Conservation (phyloP, 2,329 filamentous ascomycete species). For the Ophiostoma tasmaniense region DNA sequence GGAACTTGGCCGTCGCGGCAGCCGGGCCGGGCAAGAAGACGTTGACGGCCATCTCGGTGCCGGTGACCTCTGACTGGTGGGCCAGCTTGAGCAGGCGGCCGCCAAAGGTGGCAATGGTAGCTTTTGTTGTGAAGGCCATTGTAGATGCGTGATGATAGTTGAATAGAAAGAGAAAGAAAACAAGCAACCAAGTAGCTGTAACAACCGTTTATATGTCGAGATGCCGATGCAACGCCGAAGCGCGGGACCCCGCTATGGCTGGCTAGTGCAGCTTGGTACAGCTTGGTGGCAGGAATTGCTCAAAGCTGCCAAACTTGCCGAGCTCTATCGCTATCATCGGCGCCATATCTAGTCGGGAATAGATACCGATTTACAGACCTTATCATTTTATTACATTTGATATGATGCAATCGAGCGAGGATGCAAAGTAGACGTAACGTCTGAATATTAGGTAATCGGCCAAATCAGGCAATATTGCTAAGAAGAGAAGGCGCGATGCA, state of each 20-base stretch:
- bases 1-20: conserved; percentile 47
- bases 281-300: background rate
- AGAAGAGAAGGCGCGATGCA: conserved; percentile 2
- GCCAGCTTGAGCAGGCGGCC: conserved; percentile 91
- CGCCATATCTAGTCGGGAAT: background rate
- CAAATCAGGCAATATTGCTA: background rate
- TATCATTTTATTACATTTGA: background rate
- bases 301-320: conserved; percentile 3
- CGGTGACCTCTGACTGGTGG: conserved; percentile 69
- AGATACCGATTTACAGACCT: background rate
- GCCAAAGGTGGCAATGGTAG: conserved; percentile 83
- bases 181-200: background rate
- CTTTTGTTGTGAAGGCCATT: conserved; percentile 84
- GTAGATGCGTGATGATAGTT: background rate
- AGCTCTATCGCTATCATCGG: conserved; percentile 1
- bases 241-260: conserved; percentile 12
- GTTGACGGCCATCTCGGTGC: conserved; percentile 86
- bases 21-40: conserved; percentile 74
- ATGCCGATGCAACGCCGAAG: conserved; percentile 17
- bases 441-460: background rate
- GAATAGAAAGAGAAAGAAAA: background rate
- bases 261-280: background rate
- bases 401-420: no score
- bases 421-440: background rate
- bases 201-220: background rate